Evolutionary conservation across 1,284 basidiomycete species (phyloP), one percentile per base, ranked within the genome.

Genomic region (Schizopora paradoxa): DNA sequence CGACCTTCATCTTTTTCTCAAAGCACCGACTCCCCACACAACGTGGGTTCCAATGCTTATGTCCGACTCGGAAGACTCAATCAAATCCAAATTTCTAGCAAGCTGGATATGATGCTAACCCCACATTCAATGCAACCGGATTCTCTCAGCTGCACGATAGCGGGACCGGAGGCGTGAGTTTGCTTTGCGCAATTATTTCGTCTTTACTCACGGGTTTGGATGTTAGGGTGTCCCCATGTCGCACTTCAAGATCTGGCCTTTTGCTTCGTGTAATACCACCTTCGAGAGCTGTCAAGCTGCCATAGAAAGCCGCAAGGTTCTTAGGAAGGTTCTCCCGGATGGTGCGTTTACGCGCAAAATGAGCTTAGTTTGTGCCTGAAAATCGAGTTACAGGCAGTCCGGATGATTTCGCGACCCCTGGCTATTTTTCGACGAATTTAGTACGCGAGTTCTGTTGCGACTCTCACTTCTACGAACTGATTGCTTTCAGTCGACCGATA

Each of bases 81-180:
- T 26, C 25, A 14, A 43, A 11, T 29, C 18, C 19, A n/a, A 21
- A 18, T n/a, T 6, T 27, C 21, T 32, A 56, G 52, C 54, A 56
- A 48, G 52, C 50, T n/a, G 54, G 54, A 3, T 56, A 54, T 34
- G 54, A 54, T 18, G 47, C 42, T 19, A 48, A 51, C 41, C 41
- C 49, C 6, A 49, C 47, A 2, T 52, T 52, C 48, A 54, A 54
- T n/a, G 52, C 47, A 7, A 55, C 52, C 3, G 55, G 55, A 8
- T 54, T 57, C 42, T 54, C 52, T 22, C 55, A 55, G 31, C 31
- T 57, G 19, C 55, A 57, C 37, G 55, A 57, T 27, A 48, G 43
- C 37, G 55, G 55, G 2, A 57, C 55, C 18, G 55, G 55, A 10
- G 54, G 54, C 10, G 54, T 56, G 42, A 22, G 48, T 34, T 23